Percentiles rank a stretch among this genome's conserved stretches.
Evolutionary conservation across 176 grass and related monocot species (phyloP).

Genomic region (Elaeis guineensis): DNA sequence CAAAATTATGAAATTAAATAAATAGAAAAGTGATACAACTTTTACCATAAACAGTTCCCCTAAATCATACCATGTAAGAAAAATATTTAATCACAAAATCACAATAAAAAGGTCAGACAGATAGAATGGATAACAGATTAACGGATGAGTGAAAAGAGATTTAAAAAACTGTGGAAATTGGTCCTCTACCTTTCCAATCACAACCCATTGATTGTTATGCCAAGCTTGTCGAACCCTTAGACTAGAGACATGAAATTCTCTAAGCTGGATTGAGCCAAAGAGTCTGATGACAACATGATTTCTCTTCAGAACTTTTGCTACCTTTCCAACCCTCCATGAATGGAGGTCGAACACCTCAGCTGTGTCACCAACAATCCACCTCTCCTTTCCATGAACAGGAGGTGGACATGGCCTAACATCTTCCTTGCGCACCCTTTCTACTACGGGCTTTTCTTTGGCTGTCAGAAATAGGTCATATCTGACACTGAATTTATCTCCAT

Average conservation of each 20-base stretch:
- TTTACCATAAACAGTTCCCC: background rate
- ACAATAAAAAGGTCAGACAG: background rate
- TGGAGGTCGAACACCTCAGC: conserved; percentile 50
- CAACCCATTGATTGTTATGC: conserved; percentile 16
- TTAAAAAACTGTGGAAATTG: no score
- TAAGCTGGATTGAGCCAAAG: conserved; percentile 49
- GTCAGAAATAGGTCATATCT: conserved; percentile 13
- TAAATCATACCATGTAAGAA: background rate
- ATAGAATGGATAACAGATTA: no score
- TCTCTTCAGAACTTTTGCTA: conserved; percentile 44
- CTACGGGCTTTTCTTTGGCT: conserved; percentile 8
- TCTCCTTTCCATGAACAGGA: conserved; percentile 27
- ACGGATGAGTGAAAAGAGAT: background rate
- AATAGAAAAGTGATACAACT: background rate
- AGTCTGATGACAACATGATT: conserved; percentile 42
- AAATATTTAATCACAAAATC: background rate
- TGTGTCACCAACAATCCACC: conserved; percentile 60
- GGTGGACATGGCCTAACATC: conserved; percentile 22
- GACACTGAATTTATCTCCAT: background rate
- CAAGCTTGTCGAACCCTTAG: conserved; percentile 36
- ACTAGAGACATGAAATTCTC: conserved; percentile 49
- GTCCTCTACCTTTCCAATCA: conserved; percentile 23
- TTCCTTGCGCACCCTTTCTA: conserved; percentile 13
- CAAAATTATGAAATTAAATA: no score
- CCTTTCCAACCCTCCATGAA: conserved; percentile 60